Conservation (phyloP, 257 asterid species). For the Solanum acaule region DNA sequence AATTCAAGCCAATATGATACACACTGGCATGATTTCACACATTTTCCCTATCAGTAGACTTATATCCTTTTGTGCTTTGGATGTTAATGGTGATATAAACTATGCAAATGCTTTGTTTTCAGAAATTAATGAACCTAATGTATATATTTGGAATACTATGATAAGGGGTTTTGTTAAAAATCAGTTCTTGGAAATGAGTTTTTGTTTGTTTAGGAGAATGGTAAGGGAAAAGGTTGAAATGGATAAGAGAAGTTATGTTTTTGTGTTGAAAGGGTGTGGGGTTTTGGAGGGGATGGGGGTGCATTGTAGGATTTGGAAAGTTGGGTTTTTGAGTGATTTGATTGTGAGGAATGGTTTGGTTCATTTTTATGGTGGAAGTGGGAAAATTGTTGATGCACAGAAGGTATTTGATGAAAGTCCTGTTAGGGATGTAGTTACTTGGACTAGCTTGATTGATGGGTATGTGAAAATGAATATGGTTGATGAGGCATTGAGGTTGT, state of each 20-base stretch:
- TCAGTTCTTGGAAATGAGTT: conserved; percentile 29
- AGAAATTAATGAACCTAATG: conserved; percentile 45
- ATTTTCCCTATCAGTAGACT: conserved; percentile 68
- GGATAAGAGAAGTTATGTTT: conserved; percentile 66
- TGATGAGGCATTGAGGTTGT: conserved; percentile 59
- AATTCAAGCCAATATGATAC: conserved; percentile 65
- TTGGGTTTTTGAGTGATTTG: conserved; percentile 46
- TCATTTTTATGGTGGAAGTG: conserved; percentile 52
- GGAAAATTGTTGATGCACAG: conserved; percentile 22
- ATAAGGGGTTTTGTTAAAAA: conserved; percentile 55
- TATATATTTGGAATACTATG: conserved; percentile 72
- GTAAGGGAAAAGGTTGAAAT: conserved; percentile 36
- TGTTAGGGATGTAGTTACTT: conserved; percentile 62
- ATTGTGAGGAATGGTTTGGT: conserved; percentile 59
- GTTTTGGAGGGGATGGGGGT: conserved; percentile 44
- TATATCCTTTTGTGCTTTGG: conserved; percentile 51
- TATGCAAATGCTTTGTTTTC: conserved; percentile 42
- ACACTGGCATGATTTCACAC: conserved; percentile 59
- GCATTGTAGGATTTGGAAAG: conserved; percentile 56
- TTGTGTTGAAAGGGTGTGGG: conserved; percentile 51
- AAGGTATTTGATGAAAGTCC: conserved; percentile 43
- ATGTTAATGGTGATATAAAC: conserved; percentile 39
- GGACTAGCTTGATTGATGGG: conserved; percentile 78
- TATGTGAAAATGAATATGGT: conserved; percentile 36
- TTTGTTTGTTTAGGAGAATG: conserved; percentile 49